Base-by-base conservation (phyloP, 768 basidiomycete species). In the Hygrocybe punicea region DNA sequence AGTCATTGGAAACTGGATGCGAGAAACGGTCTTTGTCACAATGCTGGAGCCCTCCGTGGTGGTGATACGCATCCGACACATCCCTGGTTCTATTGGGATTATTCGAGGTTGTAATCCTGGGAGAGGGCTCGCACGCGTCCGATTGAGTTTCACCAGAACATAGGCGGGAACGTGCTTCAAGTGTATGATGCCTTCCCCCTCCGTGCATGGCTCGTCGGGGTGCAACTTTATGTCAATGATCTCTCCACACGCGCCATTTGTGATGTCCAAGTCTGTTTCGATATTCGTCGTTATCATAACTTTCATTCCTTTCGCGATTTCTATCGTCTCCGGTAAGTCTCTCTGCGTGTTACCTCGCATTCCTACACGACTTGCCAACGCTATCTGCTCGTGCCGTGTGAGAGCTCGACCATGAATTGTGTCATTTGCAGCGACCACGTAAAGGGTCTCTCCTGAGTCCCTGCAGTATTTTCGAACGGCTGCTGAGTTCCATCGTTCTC, bases 401-500 rank as follows among this genome's bases (percentile, higher is more conserved):
- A 69, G 17, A 24, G 51, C 33, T 9, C 24, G 16, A 2, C 59
- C 59, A 1, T 46, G 35, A 0, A 68, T 55, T 0, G 39, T 60
- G 59, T 80, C 76, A 2, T 69, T 63, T 5, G 75, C 72, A 0
- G 25, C 25, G 5, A 67, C 67, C 0, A 69, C 55, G 51, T 71
- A 77, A 2, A 73, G n/a, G 3, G 37, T 55, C 1, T 62, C 21
- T 0, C 64, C 63, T 0, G 55, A 64, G 1, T 8, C 29, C 1
- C 5, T 3, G 40, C 65, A 69, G 50, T 69, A 65, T 51, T 71
- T 66, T n/a, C 37, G 52, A 0, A 67, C 13, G 0, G 66, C 57
- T 2, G 54, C 58, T 8, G 65, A 36, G 53, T 81, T 80, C 78
- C 79, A 78, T 4, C 55, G 53, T 6, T 53, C 53, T 3, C 76